A percentile compares a stretch with the other conserved stretches of the same genome.
Conservation (phyloP, 305 asterid species). For the Stenogyne calaminthoides region DNA sequence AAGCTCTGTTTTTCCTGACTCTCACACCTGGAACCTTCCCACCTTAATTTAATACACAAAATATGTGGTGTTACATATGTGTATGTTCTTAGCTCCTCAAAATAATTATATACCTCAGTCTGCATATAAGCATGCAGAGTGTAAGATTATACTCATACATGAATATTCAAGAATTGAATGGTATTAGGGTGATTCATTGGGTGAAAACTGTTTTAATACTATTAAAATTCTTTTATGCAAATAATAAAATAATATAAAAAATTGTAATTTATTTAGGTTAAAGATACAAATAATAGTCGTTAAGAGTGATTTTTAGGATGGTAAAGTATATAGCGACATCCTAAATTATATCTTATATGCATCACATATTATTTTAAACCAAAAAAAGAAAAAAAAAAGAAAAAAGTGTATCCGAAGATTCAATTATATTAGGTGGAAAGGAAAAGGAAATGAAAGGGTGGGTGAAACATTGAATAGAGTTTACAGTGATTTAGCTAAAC, state of each 20-base stretch:
- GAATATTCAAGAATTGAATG: not conserved
- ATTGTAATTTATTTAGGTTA: too few relatives aligned
- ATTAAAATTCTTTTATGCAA: too few relatives aligned
- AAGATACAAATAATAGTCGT: too few relatives aligned
- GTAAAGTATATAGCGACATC: too few relatives aligned
- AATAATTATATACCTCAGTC: too few relatives aligned
- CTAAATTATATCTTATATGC: not conserved
- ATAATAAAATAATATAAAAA: too few relatives aligned
- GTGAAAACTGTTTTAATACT: too few relatives aligned
- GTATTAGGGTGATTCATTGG: too few relatives aligned
- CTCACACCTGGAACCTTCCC: not conserved
- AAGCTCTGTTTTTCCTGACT: slow-evolving; percentile 32
- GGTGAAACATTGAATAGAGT: slow-evolving; percentile 15
- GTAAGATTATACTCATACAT: not conserved
- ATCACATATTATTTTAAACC: not conserved
- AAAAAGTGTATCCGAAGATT: not conserved
- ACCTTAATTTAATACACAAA: not conserved
- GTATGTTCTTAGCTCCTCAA: not conserved
- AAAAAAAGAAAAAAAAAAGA: too few relatives aligned
- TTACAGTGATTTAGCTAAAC: slow-evolving; percentile 12
- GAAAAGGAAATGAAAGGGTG: slow-evolving; percentile 17
- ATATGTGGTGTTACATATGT: not conserved
- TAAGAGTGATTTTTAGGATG: too few relatives aligned
- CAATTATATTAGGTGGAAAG: slow-evolving; percentile 1
- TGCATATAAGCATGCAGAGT: too few relatives aligned